These are phyloP conservation scores for Hypoxylon sp. DNA, from an alignment of 2,329 filamentous ascomycete species.

Conservation along the genomic window DNA sequence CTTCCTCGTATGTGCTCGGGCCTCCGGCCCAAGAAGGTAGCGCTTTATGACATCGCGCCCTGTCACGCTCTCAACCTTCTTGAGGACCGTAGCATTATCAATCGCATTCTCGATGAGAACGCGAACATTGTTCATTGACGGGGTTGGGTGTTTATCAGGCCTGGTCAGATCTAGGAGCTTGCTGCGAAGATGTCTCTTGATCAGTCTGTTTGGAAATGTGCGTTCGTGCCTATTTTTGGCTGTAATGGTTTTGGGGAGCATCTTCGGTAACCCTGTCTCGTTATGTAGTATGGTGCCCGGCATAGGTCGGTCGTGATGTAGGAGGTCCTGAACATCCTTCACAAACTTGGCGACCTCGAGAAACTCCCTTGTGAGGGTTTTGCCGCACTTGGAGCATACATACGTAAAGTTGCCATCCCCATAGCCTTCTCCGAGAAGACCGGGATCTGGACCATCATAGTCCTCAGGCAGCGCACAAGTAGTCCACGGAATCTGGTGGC, in stretches of 20 bases:
- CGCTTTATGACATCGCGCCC: constrained; percentile 41
- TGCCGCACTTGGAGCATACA: constrained; percentile 67
- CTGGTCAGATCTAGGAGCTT: constrained; percentile 60
- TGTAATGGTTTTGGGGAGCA: constrained; percentile 41
- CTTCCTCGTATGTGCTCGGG: constrained; percentile 68
- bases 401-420: constrained; percentile 70
- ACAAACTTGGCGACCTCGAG: constrained; percentile 75
- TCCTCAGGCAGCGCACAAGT: constrained; percentile 60
- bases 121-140: constrained; percentile 67
- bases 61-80: constrained; percentile 57
- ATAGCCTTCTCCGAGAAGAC: constrained; percentile 69
- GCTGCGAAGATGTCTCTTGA: constrained; percentile 63
- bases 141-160: constrained; percentile 48
- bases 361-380: constrained; percentile 68
- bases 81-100: constrained; percentile 56
- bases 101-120: constrained; percentile 65
- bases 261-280: constrained; percentile 65
- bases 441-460: constrained; percentile 54
- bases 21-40: constrained; percentile 48
- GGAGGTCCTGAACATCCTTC: constrained; percentile 66
- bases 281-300: constrained; percentile 76
- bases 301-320: constrained; percentile 68
- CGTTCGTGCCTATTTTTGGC: constrained; percentile 52
- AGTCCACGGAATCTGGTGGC: constrained; percentile 72
- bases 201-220: constrained; percentile 71